Evolutionary conservation across 2,329 filamentous ascomycete species (phyloP), one percentile per base, ranked within the genome.

Genomic region (Pestalotiopsis sp.): DNA sequence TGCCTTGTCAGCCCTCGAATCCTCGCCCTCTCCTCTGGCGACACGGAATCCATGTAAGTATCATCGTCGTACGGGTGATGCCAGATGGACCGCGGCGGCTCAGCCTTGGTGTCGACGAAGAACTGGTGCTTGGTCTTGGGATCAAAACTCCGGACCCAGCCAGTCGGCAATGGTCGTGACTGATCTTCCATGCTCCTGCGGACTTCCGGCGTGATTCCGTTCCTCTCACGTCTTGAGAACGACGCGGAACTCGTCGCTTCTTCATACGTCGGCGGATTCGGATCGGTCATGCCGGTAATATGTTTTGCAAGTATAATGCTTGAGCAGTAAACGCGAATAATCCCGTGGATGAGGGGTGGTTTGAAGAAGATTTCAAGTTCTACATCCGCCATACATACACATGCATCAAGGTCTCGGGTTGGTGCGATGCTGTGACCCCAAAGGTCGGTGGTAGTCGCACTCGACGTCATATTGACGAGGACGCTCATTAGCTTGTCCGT

Each of bases 181-280:
- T 89, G 87, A 72, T 90, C 88, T 80, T 90, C 88, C 87, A 90
- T 90, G 27, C 82, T 85, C n/a, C 87, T 83, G 13, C 88, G 83
- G 41, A 79, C 78, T 12, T 81, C 79, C 1, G 83, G 80, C 0
- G 87, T 85, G 57, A 90, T 89, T 66, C 84, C 85, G 81, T 86
- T 86, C 68, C 83, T 80, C 36, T 79, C 77, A 64, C 77, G 80
- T 58, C 73, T 70, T 39, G 74, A 70, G 20, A 77, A 74, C 64
- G 73, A 49, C 14, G 74, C 73, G 31, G 69, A 72, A 4, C 73
- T 71, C 3, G 74, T 76, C 31, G 75, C 76, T 58, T 77, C 69
- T 13, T 75, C 75, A 68, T 82, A 82, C 0, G 80, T 76, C 41
- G 81, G 80, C 23, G 80, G 81, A 49, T 66, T 27, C 7, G 41